Conservation (phyloP, 108 stramenopile species). For the Skeletonema menzelii region DNA sequence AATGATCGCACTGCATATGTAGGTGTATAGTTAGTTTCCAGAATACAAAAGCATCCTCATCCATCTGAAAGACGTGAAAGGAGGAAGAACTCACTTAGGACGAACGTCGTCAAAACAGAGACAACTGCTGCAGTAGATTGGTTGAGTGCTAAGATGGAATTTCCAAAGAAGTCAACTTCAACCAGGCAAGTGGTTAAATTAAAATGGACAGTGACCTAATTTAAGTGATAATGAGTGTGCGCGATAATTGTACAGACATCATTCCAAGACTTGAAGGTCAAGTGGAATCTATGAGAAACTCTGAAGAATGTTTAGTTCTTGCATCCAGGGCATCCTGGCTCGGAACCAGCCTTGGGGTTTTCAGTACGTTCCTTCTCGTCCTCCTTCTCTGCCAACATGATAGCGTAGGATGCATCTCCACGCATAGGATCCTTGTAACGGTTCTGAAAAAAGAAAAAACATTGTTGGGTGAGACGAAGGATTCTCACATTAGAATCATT, state of each 20-base stretch:
- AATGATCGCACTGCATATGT: no score
- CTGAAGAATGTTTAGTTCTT: conserved; percentile 58
- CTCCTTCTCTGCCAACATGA: conserved; percentile 80
- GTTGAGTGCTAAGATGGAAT: no score
- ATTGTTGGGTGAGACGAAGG: not conserved
- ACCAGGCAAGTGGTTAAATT: no score
- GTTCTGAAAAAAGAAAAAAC: conserved; percentile 31
- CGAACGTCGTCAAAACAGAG: no score
- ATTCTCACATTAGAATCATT: no score
- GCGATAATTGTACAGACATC: conserved; percentile 4
- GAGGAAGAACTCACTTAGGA: no score
- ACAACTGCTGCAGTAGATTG: no score
- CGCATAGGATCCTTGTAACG: conserved; percentile 91
- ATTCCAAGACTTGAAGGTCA: conserved; percentile 2
- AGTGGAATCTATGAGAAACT: not conserved
- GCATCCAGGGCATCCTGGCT: conserved; percentile 83
- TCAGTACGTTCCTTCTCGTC: conserved; percentile 65
- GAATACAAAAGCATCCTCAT: no score
- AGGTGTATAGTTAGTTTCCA: no score
- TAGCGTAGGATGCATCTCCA: conserved; percentile 77
- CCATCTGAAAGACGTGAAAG: no score
- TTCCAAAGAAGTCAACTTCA: no score
- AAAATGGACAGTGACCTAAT: conserved; percentile 1
- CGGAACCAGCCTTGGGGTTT: conserved; percentile 77
- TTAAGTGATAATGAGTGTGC: conserved; percentile 1